A percentile compares a stretch with the other conserved stretches of the same genome.
Conservation (phyloP, 495 filamentous ascomycete genomes). For the Darksidea phi region DNA sequence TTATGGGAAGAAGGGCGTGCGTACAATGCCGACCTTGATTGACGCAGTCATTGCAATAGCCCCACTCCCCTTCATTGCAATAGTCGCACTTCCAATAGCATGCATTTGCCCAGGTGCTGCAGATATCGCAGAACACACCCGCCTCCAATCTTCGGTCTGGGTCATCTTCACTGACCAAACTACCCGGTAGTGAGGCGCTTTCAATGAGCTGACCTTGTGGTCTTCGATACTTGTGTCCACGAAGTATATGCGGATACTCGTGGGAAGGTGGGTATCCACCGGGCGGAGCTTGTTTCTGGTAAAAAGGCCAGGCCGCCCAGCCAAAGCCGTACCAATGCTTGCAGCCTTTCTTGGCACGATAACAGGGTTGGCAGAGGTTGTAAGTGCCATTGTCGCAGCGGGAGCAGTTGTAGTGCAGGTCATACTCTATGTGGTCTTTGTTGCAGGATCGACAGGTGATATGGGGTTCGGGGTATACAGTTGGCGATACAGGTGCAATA, state of each 20-base stretch:
- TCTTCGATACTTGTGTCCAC: conserved; percentile 63
- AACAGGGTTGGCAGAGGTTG: conserved; percentile 78
- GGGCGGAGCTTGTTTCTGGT: conserved; percentile 48
- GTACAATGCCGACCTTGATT: conserved; percentile 73
- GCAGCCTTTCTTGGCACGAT: conserved; percentile 70
- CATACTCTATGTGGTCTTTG: conserved; percentile 69
- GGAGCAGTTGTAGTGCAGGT: conserved; percentile 74
- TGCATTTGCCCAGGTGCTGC: conserved; percentile 66
- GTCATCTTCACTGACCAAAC: conserved; percentile 58
- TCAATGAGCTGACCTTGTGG: conserved; percentile 45
- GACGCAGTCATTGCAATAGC: conserved; percentile 80
- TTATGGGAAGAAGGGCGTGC: conserved; percentile 70
- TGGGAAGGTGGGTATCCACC: conserved; percentile 46
- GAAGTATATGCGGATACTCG: conserved; percentile 63
- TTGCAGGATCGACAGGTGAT: conserved; percentile 69
- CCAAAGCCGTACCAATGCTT: conserved; percentile 77
- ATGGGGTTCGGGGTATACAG: conserved; percentile 65
- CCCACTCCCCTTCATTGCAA: conserved; percentile 91
- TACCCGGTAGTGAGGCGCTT: background rate
- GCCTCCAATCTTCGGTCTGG: conserved; percentile 69
- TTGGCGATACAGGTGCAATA: conserved; percentile 40
- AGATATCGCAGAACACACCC: conserved; percentile 80
- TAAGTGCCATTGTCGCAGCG: conserved; percentile 66
- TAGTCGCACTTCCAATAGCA: conserved; percentile 80
- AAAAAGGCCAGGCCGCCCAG: conserved; percentile 59